phyloP scores from a whole-genome alignment of 2,329 filamentous ascomycete species.

The Botrytis fabae region DNA sequence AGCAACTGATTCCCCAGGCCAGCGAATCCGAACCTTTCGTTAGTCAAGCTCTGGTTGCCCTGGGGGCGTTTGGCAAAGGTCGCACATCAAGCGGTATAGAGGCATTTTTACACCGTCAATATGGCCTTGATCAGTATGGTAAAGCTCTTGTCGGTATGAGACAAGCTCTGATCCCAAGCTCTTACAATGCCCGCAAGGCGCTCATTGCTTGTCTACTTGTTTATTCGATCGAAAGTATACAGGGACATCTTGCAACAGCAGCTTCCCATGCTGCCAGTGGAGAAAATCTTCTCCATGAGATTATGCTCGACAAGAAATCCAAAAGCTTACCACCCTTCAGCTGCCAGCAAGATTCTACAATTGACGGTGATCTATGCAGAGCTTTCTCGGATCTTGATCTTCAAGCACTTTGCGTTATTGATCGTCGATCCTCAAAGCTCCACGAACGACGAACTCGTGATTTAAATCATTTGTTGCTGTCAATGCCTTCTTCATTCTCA shows the following conservation, averaged over 20 bases:
- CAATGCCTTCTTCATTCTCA: slow-evolving; percentile 22
- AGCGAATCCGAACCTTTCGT: slow-evolving; percentile 30
- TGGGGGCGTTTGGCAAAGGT: slow-evolving; percentile 29
- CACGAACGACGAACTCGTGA: slow-evolving; percentile 5
- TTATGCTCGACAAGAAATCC: not conserved
- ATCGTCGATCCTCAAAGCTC: not conserved
- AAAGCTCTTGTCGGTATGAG: slow-evolving; percentile 23
- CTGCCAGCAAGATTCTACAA: slow-evolving; percentile 6
- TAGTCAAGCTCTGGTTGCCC: slow-evolving; percentile 29
- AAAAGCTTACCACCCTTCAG: not conserved
- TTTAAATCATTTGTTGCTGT: slow-evolving; percentile 3
- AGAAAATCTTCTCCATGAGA: slow-evolving; percentile 20
- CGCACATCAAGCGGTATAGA: not conserved
- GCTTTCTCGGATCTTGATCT: slow-evolving; percentile 21
- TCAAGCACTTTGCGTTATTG: slow-evolving; percentile 21
- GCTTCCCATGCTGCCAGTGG: slow-evolving; percentile 19
- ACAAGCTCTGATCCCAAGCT: slow-evolving; percentile 9
- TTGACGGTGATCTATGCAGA: slow-evolving; percentile 20
- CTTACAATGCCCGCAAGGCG: slow-evolving; percentile 17
- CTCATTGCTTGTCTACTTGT: slow-evolving; percentile 24
- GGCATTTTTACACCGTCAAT: slow-evolving; percentile 17
- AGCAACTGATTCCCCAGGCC: slow-evolving; percentile 29
- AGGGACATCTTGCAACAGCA: slow-evolving; percentile 21
- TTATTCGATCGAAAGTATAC: slow-evolving; percentile 26
- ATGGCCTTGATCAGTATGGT: slow-evolving; percentile 20